These are phyloP conservation scores for Hypoxylon fragiforme DNA, from an alignment of 495 filamentous ascomycete species.

Conservation along the genomic window DNA sequence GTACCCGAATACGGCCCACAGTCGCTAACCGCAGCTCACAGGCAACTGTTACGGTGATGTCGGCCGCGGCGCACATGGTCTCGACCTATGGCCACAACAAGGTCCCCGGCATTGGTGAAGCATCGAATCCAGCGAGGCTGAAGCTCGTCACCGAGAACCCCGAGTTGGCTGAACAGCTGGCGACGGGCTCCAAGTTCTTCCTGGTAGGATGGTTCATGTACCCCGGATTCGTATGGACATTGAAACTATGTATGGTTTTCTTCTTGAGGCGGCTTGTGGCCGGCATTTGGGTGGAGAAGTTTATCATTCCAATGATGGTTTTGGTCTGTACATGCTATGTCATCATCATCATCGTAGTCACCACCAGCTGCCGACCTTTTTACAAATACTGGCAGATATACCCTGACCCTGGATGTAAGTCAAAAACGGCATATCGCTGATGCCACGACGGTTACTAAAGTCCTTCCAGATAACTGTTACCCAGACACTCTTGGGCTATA, in stretches of 20 bases:
- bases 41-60: neutral
- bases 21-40: neutral
- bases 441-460: neutral
- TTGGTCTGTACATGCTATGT: constrained; percentile 3
- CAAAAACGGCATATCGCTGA: neutral
- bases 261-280: constrained; percentile 21
- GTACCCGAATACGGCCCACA: neutral
- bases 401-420: constrained; percentile 26
- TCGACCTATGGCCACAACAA: neutral
- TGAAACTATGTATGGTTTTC: constrained; percentile 23
- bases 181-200: constrained; percentile 21
- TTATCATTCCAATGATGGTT: constrained; percentile 19
- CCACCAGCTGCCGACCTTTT: constrained; percentile 18
- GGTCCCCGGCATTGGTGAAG: neutral
- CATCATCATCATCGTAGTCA: constrained; percentile 14
- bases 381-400: constrained; percentile 18
- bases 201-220: constrained; percentile 17
- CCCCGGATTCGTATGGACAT: constrained; percentile 17
- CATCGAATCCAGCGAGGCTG: neutral
- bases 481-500: neutral
- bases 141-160: neutral
- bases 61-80: neutral
- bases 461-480: neutral
- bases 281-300: constrained; percentile 19
- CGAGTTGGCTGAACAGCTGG: neutral